These are phyloP conservation scores for Paramecium bursaria DNA, from an alignment of 73 alveolate species.

Conservation along the genomic window DNA sequence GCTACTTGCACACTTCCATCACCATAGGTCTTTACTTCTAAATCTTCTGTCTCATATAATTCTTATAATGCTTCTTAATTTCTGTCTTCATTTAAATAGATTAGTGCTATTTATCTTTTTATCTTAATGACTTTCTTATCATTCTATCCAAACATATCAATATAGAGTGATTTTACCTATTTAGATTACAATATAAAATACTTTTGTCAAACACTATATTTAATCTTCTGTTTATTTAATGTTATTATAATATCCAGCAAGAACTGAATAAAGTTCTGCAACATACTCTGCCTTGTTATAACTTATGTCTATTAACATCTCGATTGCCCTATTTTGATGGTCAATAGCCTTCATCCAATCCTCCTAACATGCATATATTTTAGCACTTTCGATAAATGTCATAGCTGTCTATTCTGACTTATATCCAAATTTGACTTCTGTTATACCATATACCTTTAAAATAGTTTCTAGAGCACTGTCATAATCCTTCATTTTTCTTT, in stretches of 20 bases:
- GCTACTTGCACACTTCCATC: conserved; percentile 82
- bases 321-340: conserved; percentile 72
- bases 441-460: conserved; percentile 75
- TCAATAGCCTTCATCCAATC: conserved; percentile 79
- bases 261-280: conserved; percentile 75
- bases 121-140: conserved; percentile 89
- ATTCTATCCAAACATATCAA: conserved; percentile 74
- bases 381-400: conserved; percentile 79
- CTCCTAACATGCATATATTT: conserved; percentile 74
- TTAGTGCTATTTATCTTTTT: conserved; percentile 82
- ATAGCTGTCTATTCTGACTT: conserved; percentile 73
- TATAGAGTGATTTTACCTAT: conserved; percentile 63
- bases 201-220: conserved; percentile 72
- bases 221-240: conserved; percentile 75
- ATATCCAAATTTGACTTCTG: conserved; percentile 76
- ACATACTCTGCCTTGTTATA: conserved; percentile 72
- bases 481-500: conserved; percentile 81
- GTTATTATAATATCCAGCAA: conserved; percentile 77
- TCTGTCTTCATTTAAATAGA: conserved; percentile 72
- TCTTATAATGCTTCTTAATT: conserved; percentile 89
- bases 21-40: conserved; percentile 85
- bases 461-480: conserved; percentile 78
- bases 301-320: conserved; percentile 73
- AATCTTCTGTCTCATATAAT: conserved; percentile 82
- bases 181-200: conserved; percentile 72